Base-by-base conservation (phyloP, 2,329 filamentous ascomycete genomes). In the Penicillium sp. region DNA sequence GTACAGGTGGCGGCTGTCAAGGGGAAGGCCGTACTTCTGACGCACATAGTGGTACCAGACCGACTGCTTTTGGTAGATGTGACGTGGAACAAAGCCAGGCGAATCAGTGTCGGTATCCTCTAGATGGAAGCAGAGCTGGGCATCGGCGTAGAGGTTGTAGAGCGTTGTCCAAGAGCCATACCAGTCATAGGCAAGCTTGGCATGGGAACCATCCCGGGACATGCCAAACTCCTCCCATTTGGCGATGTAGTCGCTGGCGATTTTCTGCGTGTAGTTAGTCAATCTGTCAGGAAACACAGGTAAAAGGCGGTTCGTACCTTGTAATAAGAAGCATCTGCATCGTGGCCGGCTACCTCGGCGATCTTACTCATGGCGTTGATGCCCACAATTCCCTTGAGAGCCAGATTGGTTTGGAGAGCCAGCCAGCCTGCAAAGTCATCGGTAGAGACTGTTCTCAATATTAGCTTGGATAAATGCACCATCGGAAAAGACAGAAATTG, bases 141-240 rank as follows among this genome's bases (percentile, higher is more conserved):
- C 84, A 74, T 95, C 90, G 14, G 87, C 85, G 74, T 90, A 96
- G 26, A 95, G 81, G 68, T 91, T 93, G 78, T 96, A 96, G 35
- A 95, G 81, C 0, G 88, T 91, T 7, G 89, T 91, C 88, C 89
- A 92, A 48, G 87, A 90, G 14, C 88, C 88, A 61, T 88, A 88
- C 79, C 88, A 86, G 68, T 90, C 82, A 74, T 96, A 96, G 11
- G 88, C 84, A 10, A 96, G 80, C 62, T 90, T 92, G 22, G 89
- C 86, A 71, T 93, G 89, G 1, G 85, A 77, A 9, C 84, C 82
- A 53, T 88, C 84, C 17, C 81, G 79, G 58, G 89, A 89, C 71
- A 92, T 86, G 53, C 83, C 90, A 51, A 84, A 82, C 19, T 80
- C 75, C 67, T 88, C 81, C 90, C 91, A 95, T 63, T 88, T 85